These are phyloP conservation scores for Helotiales sp. DNA, from an alignment of 2,329 filamentous ascomycete species.

Conservation along the genomic window DNA sequence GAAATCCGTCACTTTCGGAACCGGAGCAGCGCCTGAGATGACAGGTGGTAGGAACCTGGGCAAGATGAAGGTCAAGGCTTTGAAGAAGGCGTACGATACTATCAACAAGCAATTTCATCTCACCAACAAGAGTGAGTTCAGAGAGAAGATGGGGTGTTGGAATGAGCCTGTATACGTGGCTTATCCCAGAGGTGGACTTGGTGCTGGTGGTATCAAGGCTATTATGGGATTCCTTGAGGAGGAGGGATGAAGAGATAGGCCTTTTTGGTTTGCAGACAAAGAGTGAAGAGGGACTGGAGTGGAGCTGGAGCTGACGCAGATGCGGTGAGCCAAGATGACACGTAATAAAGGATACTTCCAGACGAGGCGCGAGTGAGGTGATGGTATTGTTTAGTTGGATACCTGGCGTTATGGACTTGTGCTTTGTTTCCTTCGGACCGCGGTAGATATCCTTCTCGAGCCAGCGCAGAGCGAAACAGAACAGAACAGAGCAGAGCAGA, in stretches of 20 bases:
- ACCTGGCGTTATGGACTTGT: too few relatives aligned
- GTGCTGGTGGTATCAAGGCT: constrained; percentile 78
- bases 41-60: constrained; percentile 79
- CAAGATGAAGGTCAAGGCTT: constrained; percentile 76
- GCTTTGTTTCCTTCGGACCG: too few relatives aligned
- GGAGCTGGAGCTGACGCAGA: too few relatives aligned
- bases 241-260: constrained; percentile 38
- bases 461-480: too few relatives aligned
- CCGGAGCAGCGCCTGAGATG: constrained; percentile 73
- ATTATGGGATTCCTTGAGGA: constrained; percentile 90
- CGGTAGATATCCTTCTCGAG: too few relatives aligned
- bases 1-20: constrained; percentile 79
- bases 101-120: constrained; percentile 80
- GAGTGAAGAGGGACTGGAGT: background rate
- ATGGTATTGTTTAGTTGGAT: too few relatives aligned
- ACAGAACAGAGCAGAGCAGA: too few relatives aligned
- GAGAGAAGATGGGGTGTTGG: constrained; percentile 83
- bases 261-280: background rate
- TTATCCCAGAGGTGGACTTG: constrained; percentile 83
- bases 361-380: too few relatives aligned
- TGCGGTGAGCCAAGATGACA: too few relatives aligned
- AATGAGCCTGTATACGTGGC: constrained; percentile 88
- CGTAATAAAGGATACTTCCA: too few relatives aligned
- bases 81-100: constrained; percentile 79
- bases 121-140: constrained; percentile 83